Conservation (phyloP, 805 yeast species). For the Cyberlindnera subsufficiens region DNA sequence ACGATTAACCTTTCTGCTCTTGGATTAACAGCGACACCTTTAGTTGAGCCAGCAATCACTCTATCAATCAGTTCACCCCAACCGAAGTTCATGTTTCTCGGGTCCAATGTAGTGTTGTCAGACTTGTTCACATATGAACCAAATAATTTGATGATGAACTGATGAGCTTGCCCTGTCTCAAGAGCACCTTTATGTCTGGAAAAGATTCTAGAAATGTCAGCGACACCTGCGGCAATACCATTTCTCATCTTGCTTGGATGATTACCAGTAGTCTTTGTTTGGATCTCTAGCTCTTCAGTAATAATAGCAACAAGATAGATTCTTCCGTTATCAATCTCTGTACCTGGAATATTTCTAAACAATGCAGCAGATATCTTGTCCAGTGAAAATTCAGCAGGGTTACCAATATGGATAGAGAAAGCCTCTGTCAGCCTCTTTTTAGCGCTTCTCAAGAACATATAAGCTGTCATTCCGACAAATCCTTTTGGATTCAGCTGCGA, state of each 20-base stretch:
- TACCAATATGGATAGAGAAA: slow-evolving; percentile 59
- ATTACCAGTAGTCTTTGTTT: slow-evolving; percentile 19
- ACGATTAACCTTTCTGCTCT: slow-evolving; percentile 68
- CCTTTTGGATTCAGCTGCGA: slow-evolving; percentile 58
- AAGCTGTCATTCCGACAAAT: slow-evolving; percentile 65
- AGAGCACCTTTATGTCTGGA: slow-evolving; percentile 56
- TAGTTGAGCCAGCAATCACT: slow-evolving; percentile 66
- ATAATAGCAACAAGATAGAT: slow-evolving; percentile 72
- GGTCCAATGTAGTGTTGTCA: slow-evolving; percentile 28
- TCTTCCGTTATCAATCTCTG: slow-evolving; percentile 56
- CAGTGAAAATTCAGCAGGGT: slow-evolving; percentile 51
- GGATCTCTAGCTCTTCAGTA: slow-evolving; percentile 59
- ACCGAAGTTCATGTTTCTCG: slow-evolving; percentile 51
- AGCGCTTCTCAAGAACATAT: slow-evolving; percentile 62
- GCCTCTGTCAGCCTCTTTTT: slow-evolving; percentile 71
- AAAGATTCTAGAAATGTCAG: slow-evolving; percentile 77
- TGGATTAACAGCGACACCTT: slow-evolving; percentile 77
- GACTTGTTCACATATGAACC: slow-evolving; percentile 53
- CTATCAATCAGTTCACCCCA: slow-evolving; percentile 87
- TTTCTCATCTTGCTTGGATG: slow-evolving; percentile 45
- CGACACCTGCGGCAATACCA: slow-evolving; percentile 86
- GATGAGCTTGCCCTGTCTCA: slow-evolving; percentile 59
- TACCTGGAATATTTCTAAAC: slow-evolving; percentile 68
- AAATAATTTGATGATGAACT: slow-evolving; percentile 63
- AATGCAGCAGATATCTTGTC: slow-evolving; percentile 75